Base-by-base conservation (phyloP, 2,329 filamentous ascomycete genomes). In the Neonectria punicea region DNA sequence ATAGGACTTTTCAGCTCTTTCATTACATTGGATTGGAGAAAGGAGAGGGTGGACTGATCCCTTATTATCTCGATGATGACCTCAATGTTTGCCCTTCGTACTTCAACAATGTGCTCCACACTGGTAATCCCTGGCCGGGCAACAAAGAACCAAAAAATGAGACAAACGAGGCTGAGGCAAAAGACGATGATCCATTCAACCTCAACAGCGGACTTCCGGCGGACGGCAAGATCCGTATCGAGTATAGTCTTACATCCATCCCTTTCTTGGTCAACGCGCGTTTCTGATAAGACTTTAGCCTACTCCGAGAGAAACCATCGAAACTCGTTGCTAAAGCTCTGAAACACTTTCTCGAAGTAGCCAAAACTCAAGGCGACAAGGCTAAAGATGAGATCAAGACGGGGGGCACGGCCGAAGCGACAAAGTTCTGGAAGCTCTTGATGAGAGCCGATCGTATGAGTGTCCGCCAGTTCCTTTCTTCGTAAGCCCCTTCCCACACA, bases 1-100 rank as follows among this genome's bases (percentile, higher is more conserved):
- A 2, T 3, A 73, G 70, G 34, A 73, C 66, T 9, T 73, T 73
- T 14, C 61, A 61, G 28, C 14, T 72, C 3, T 73, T 72, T 51
- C 51, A 68, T 0, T 58, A 60, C 16, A 58, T 73, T 6, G 69
- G 67, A n/a, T 18, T 72, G 3, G 16, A 59, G 32, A 39, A 60
- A 4, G 61, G 41, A 1, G 58, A 64, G 30, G 62, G 50, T 1
- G 67, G 60, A 0, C 2, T 71, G 10, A 72, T 72, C 16, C 70
- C 70, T 0, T 72, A 71, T 22, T 70, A 70, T 8, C 8, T 70
- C n/a, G 28, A 25, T 0, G 69, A 71, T 2, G 8, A 25, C 2
- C 7, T 30, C 0, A 7, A 36, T 0, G 53, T 53, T 7, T 70
- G 68, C 16, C 68, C 68, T 1, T 46, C 68, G 0, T 70, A 70